These are phyloP conservation scores for Luffa aegyptiaca DNA, from an alignment of 306 rosid species.

Conservation along the genomic window DNA sequence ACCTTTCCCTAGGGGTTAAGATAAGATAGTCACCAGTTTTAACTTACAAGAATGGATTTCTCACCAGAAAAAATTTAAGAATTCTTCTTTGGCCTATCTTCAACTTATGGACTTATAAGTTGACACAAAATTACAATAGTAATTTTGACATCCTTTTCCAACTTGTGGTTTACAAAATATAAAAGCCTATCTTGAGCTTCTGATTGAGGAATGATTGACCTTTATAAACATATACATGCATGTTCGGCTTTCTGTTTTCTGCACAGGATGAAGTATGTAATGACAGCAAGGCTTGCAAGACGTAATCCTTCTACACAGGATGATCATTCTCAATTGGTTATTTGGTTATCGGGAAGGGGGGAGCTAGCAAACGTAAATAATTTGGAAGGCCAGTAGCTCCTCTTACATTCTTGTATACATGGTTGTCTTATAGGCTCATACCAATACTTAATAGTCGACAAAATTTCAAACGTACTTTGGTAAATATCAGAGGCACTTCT, in stretches of 20 bases:
- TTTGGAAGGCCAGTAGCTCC: neutral
- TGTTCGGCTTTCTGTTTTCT: neutral
- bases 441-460: neutral
- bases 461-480: neutral
- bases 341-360: neutral
- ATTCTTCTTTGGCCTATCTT: neutral
- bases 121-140: neutral
- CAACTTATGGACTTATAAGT: neutral
- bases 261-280: constrained; percentile 59
- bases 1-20: neutral
- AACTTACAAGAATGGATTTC: neutral
- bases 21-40: neutral
- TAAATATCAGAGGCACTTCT: neutral
- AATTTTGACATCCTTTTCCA: neutral
- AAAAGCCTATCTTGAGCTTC: neutral
- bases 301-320: neutral
- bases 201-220: too few species aligned
- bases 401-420: neutral
- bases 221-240: neutral
- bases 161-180: neutral
- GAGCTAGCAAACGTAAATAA: neutral
- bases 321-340: neutral
- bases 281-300: constrained; percentile 40
- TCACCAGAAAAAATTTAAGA: neutral
- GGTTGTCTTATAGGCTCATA: neutral